Evolutionary conservation across 352 stramenopile genomes (phyloP).

Genomic region (Pythium monospermum): DNA sequence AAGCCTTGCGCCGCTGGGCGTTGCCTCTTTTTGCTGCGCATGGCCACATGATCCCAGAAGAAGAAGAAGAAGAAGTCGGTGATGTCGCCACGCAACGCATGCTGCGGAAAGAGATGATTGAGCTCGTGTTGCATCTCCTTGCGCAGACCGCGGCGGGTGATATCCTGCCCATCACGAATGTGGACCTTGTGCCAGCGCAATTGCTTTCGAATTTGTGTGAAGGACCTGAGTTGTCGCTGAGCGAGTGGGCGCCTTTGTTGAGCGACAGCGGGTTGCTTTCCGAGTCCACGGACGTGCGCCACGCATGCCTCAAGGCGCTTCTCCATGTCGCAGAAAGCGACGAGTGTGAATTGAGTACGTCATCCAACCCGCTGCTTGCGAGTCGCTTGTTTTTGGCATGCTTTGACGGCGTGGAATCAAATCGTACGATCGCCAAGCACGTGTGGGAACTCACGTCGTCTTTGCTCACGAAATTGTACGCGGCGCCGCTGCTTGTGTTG

Average conservation of each 20-base stretch:
- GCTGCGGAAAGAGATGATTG: constrained; percentile 71
- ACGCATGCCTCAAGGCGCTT: constrained; percentile 54
- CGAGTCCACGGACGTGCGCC: constrained; percentile 42
- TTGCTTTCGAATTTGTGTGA: constrained; percentile 56
- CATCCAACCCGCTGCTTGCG: constrained; percentile 32
- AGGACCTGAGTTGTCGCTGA: constrained; percentile 43
- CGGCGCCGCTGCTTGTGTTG: constrained; percentile 56
- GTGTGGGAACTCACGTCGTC: constrained; percentile 59
- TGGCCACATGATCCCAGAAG: constrained; percentile 80
- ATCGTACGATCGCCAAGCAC: constrained; percentile 47
- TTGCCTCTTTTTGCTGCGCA: constrained; percentile 76
- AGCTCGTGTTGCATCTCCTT: constrained; percentile 60
- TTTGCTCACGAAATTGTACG: constrained; percentile 53
- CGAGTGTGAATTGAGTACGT: constrained; percentile 38
- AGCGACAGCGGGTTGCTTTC: constrained; percentile 69
- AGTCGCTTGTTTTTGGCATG: constrained; percentile 57
- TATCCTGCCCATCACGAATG: constrained; percentile 57
- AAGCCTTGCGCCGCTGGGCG: constrained; percentile 55
- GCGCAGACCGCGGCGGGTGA: constrained; percentile 43
- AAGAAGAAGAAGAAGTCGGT: constrained; percentile 86
- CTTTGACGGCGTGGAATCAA: constrained; percentile 63
- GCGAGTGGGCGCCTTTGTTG: constrained; percentile 68
- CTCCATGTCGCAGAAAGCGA: constrained; percentile 54
- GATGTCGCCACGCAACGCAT: constrained; percentile 70
- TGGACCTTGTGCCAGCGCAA: constrained; percentile 44